Conservation (phyloP, 208 protist species). For the Strigomonas galati region DNA sequence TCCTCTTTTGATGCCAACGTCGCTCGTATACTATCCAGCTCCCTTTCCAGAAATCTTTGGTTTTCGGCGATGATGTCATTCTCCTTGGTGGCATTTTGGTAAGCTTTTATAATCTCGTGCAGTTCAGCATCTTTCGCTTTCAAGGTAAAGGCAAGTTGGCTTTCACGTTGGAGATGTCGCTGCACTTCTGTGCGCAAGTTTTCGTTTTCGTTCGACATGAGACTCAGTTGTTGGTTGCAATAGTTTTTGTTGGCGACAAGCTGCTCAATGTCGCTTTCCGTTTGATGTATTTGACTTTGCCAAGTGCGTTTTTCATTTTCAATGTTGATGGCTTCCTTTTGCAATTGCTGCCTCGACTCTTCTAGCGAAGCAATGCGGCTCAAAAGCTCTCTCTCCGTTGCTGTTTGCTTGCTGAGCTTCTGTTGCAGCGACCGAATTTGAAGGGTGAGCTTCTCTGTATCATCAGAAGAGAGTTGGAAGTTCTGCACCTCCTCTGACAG, state of each 20-base stretch:
- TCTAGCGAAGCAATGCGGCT: conserved; percentile 34
- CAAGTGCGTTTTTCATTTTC: conserved; percentile 50
- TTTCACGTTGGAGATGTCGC: conserved; percentile 38
- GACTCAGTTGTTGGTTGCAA: conserved; percentile 56
- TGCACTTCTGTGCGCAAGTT: conserved; percentile 58
- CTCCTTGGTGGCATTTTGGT: conserved; percentile 71
- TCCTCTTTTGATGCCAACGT: conserved; percentile 74
- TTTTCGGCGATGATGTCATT: conserved; percentile 45
- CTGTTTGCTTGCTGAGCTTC: conserved; percentile 52
- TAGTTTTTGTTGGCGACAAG: conserved; percentile 74
- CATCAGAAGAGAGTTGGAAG: conserved; percentile 30
- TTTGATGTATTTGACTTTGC: conserved; percentile 59
- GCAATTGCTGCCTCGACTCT: conserved; percentile 44
- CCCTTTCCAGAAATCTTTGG: conserved; percentile 57
- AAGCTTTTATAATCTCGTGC: conserved; percentile 65
- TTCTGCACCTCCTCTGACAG: conserved; percentile 44
- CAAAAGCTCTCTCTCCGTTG: conserved; percentile 45
- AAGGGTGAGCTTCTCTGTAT: conserved; percentile 58
- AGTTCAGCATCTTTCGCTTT: conserved; percentile 77
- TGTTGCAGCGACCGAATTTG: conserved; percentile 73
- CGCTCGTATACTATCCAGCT: conserved; percentile 64
- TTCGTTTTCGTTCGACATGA: conserved; percentile 71
- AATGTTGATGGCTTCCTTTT: conserved; percentile 24
- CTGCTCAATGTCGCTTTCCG: conserved; percentile 73
- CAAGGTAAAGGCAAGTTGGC: conserved; percentile 51